phyloP scores from a whole-genome alignment of 495 filamentous ascomycete species.

The Glonium stellatum region DNA sequence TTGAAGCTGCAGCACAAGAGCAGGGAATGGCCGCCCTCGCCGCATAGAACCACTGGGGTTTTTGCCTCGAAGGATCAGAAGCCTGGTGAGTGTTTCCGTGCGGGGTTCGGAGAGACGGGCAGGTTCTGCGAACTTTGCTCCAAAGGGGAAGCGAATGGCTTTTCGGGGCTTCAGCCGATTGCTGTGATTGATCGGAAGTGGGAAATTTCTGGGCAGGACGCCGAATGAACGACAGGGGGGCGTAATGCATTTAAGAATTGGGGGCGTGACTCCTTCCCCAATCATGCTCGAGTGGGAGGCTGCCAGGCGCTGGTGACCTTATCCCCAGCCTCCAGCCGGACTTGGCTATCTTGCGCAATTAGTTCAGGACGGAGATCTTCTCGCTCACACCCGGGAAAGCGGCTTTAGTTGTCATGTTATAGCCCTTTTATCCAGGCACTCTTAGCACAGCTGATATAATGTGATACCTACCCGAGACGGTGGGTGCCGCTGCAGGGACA shows the following conservation, averaged over 20 bases:
- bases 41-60: background rate
- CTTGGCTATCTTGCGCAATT: background rate
- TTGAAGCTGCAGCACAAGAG: too few relatives aligned
- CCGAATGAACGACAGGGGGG: background rate
- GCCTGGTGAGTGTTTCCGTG: background rate
- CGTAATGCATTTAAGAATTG: background rate
- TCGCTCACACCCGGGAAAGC: background rate
- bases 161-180: background rate
- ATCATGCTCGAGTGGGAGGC: too few relatives aligned
- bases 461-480: background rate
- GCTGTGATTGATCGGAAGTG: background rate
- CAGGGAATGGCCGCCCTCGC: too few relatives aligned
- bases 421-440: constrained; percentile 1
- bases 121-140: background rate
- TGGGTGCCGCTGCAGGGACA: background rate
- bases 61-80: background rate
- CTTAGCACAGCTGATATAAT: background rate
- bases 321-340: background rate
- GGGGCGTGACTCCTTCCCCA: too few relatives aligned
- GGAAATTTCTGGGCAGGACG: background rate
- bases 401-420: background rate
- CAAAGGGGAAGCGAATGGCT: background rate
- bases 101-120: constrained; percentile 3
- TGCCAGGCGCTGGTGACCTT: background rate
- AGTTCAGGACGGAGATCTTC: background rate